Evolutionary conservation across 331 rosid genomes (phyloP), one percentile per base, ranked within the genome.

Genomic region (Pyrus hybrid): DNA sequence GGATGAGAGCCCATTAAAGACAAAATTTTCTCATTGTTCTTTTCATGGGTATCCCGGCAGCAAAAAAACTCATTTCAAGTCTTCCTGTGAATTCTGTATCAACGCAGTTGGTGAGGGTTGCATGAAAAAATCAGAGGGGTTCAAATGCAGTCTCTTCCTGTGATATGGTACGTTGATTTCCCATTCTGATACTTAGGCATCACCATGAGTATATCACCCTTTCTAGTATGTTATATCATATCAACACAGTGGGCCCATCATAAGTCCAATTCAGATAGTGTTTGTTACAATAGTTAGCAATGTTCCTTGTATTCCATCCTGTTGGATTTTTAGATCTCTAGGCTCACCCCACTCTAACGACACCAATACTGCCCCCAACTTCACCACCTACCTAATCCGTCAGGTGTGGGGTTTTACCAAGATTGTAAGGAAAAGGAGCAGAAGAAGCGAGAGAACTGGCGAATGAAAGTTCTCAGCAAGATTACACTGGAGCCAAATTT

Each of bases 11-110:
- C 85, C 83, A 41, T 80, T 71, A 25, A 85, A 72, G 83, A 79
- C 37, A 66, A 94, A 86, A 81, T 70, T 70, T 81, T 76, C 87
- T 83, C 97, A 94, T 75, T 94, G 97, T 80, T 87, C 93, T 73
- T 86, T 90, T 83, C 90, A 95, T 81, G 99, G 97, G 80, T 93
- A 94, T 86, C 96, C 93, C 25, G 97, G 97, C 76, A 87, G 76
- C 86, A 91, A 85, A 74, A 85, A 76, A 74, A 84, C 84, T 65
- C 96, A 94, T 80, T 57, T 75, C 74, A 88, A 85, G 81, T 73
- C 69, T 82, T 73, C 92, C 2, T 87, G 97, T 74, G 87, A 86
- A 78, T 78, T 77, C 83, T 91, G 98, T 67, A 73, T 37, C 57
- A 21, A 80, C 17, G 54, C 76, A 70, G 75, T 54, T 47, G 69